A percentile compares a stretch with the other conserved stretches of the same genome.
These are phyloP conservation scores for Zopfia rhizophila DNA, from an alignment of 2,329 filamentous ascomycete genomes.

Conservation along the genomic window DNA sequence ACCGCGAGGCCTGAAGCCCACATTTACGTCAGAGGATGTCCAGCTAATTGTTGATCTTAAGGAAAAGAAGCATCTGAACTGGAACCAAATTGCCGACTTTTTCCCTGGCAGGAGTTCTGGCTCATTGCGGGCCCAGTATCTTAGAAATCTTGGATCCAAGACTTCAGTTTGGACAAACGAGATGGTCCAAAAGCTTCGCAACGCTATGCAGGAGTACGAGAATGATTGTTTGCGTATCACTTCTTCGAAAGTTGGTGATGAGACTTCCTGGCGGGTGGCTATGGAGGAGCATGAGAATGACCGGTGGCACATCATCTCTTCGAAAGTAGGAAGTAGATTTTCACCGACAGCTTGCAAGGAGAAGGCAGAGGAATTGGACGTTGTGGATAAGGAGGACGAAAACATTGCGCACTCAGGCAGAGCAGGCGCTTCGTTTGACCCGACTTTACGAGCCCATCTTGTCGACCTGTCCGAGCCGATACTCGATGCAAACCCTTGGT, in stretches of 20 bases:
- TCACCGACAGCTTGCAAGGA: slow-evolving; percentile 88
- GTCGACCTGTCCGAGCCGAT: too few species aligned
- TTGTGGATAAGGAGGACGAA: slow-evolving; percentile 38
- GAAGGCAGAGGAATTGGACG: slow-evolving; percentile 72
- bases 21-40: slow-evolving; percentile 93
- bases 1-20: slow-evolving; percentile 88
- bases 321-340: slow-evolving; percentile 85
- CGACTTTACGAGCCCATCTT: too few species aligned
- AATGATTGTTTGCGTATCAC: slow-evolving; percentile 94
- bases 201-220: slow-evolving; percentile 84
- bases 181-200: slow-evolving; percentile 81
- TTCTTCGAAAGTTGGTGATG: slow-evolving; percentile 88
- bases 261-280: too few species aligned
- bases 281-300: too few species aligned
- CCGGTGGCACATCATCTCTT: too few species aligned
- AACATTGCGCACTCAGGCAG: too few species aligned
- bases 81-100: slow-evolving; percentile 98
- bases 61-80: slow-evolving; percentile 92
- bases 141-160: slow-evolving; percentile 94
- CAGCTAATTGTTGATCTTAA: slow-evolving; percentile 88
- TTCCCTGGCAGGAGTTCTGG: slow-evolving; percentile 91
- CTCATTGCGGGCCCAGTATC: slow-evolving; percentile 92
- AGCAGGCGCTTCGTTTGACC: too few species aligned
- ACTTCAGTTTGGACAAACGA: slow-evolving; percentile 94
- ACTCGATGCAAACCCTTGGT: too few species aligned